Evolutionary conservation across 2,329 filamentous ascomycete species (phyloP).

Genomic region (Penicillium sp.): DNA sequence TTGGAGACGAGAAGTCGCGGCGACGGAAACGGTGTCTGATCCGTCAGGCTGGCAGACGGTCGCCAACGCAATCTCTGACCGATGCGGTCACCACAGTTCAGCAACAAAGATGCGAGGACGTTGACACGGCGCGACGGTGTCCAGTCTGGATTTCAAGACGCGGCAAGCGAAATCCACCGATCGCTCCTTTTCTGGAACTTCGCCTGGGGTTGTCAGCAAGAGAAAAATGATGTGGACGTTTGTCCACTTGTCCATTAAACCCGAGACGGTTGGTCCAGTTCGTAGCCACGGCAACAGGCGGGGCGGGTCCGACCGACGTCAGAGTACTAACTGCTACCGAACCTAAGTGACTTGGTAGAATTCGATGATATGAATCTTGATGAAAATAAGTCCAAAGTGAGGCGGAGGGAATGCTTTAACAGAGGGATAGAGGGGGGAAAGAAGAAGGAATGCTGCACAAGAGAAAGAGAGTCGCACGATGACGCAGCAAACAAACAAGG

Average conservation of each 20-base stretch:
- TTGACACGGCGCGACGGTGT: conserved; percentile 7
- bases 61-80: neutral
- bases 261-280: conserved; percentile 20
- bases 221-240: conserved; percentile 20
- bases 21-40: neutral
- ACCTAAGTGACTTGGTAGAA: no score
- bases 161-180: conserved; percentile 14
- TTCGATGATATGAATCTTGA: neutral
- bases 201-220: conserved; percentile 11
- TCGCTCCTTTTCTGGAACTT: conserved; percentile 24
- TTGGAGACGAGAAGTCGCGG: neutral
- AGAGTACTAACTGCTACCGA: neutral
- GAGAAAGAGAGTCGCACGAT: conserved; percentile 10
- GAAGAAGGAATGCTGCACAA: neutral
- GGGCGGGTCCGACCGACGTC: conserved; percentile 16
- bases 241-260: conserved; percentile 24
- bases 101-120: conserved; percentile 5
- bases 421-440: neutral
- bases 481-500: conserved; percentile 18
- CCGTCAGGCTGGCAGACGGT: neutral
- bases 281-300: conserved; percentile 45
- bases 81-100: neutral
- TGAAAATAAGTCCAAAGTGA: neutral
- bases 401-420: neutral
- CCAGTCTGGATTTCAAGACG: conserved; percentile 12